phyloP scores from a whole-genome alignment of 441 rosid species.

The Pelargonium fulgidum region DNA sequence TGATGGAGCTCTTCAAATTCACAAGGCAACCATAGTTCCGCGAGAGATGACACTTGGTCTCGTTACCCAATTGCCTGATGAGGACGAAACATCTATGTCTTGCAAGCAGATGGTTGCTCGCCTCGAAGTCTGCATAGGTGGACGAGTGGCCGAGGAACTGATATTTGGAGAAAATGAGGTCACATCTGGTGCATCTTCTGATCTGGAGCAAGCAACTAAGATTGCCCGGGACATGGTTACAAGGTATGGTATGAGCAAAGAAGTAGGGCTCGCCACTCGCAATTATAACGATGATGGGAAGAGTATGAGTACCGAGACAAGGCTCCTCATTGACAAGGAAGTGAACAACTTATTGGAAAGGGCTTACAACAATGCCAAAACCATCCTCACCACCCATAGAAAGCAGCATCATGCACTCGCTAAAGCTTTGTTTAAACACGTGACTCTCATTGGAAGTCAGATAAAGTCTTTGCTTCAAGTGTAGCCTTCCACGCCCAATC shows the following conservation, averaged over 20 bases:
- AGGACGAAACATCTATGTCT: conserved; percentile 62
- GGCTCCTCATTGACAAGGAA: conserved; percentile 83
- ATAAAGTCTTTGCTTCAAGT: conserved; percentile 63
- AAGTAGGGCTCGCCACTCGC: conserved; percentile 73
- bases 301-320: conserved; percentile 92
- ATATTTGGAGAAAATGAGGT: conserved; percentile 89
- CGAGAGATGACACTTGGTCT: conserved; percentile 90
- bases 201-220: conserved; percentile 68
- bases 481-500: conserved; percentile 49
- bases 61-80: conserved; percentile 82
- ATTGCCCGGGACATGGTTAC: conserved; percentile 89
- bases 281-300: conserved; percentile 74
- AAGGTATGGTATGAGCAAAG: conserved; percentile 85
- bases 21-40: conserved; percentile 93
- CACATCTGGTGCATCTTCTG: conserved; percentile 76
- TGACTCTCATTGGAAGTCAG: conserved; percentile 76
- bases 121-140: conserved; percentile 90
- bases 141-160: conserved; percentile 90
- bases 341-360: conserved; percentile 59
- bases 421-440: conserved; percentile 67
- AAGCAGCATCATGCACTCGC: conserved; percentile 85
- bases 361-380: conserved; percentile 82
- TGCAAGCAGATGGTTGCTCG: conserved; percentile 93
- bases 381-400: conserved; percentile 56
- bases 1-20: conserved; percentile 88